Base-by-base conservation (phyloP, 805 yeast species). In the Lipomyces chichibuensis region DNA sequence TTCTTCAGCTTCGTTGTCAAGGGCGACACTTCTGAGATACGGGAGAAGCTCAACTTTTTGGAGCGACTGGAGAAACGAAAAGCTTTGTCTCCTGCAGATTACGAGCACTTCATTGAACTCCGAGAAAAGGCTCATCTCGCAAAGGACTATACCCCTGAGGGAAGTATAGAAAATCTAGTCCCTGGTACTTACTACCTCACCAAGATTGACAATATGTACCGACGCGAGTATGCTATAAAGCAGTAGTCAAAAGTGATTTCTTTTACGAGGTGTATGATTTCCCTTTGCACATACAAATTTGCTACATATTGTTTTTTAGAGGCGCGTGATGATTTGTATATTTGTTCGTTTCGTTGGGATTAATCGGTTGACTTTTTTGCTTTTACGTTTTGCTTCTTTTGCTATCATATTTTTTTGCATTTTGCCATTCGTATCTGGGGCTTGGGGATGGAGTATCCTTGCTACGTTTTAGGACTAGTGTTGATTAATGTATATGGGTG, bases 121-220 rank as follows among this genome's bases (percentile, higher is more conserved):
- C 92, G 99, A 84, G 99, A 95, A 83, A 84, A 86, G 75, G 90
- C 94, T 59, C 97, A 94, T 77, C 82, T 92, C 78, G 85, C 91
- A 80, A 91, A 92, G 80, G 81, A 83, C 72, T 89, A 85, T 83
- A 81, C 83, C 77, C 99, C 99, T 74, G 78, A 82, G 67, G 98
- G 98, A 59, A 81, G 88, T 56, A 83, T 87, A 72, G 97, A 91
- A 20, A 82, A 84, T 76, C 80, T 95, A 74, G 83, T 85, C 66
- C 71, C 82, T 32, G 98, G 97, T 63, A 84, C 92, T 62, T 95
- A 91, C 83, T 95, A 94, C 82, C 84, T 95, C 77, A 85, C 86
- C 66, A 85, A 87, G 72, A 83, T 95, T 75, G 95, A 94, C 80
- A 98, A 92, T 77, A 91, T 84, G 82, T 95, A 80, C 85, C 91